These are phyloP conservation scores for Penicillium sp. DNA, from an alignment of 2,329 filamentous ascomycete genomes.

Conservation along the genomic window DNA sequence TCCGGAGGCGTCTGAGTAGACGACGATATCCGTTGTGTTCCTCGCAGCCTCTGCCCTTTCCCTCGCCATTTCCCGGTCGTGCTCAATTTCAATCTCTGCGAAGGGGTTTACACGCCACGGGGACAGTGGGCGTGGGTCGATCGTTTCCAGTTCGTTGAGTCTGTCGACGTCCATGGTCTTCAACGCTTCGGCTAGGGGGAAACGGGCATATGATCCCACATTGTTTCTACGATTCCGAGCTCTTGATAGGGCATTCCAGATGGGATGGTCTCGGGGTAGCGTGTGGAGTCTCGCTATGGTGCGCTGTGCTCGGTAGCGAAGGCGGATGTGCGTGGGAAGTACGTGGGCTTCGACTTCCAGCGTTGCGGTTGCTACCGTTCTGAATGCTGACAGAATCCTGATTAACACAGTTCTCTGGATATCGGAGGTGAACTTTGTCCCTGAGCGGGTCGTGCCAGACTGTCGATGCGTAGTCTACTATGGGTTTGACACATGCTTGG, in stretches of 20 bases:
- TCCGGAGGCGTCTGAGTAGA: slow-evolving; percentile 24
- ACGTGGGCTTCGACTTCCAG: slow-evolving; percentile 30
- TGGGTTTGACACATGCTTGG: slow-evolving; percentile 25
- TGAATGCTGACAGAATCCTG: slow-evolving; percentile 27
- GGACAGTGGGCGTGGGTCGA: slow-evolving; percentile 22
- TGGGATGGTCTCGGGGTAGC: slow-evolving; percentile 24
- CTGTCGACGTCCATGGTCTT: slow-evolving; percentile 20
- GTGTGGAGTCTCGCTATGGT: slow-evolving; percentile 20
- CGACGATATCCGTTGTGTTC: slow-evolving; percentile 12
- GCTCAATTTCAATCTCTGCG: slow-evolving; percentile 26
- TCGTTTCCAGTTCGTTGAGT: slow-evolving; percentile 27
- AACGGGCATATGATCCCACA: slow-evolving; percentile 14
- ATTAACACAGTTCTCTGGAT: slow-evolving; percentile 13
- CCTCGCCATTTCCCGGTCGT: slow-evolving; percentile 23
- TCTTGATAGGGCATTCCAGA: slow-evolving; percentile 15
- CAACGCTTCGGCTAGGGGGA: slow-evolving; percentile 24
- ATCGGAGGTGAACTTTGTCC: not conserved
- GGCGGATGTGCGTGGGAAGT: slow-evolving; percentile 20
- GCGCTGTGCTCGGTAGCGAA: slow-evolving; percentile 12
- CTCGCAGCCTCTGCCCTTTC: slow-evolving; percentile 16
- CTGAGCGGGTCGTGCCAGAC: too few relatives aligned
- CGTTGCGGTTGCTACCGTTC: slow-evolving; percentile 22
- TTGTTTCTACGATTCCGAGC: slow-evolving; percentile 21
- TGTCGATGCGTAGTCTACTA: slow-evolving; percentile 32
- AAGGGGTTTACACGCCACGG: slow-evolving; percentile 28